phyloP scores from a whole-genome alignment of 2,329 filamentous ascomycete species.

The Pleoardoris graminearum region DNA sequence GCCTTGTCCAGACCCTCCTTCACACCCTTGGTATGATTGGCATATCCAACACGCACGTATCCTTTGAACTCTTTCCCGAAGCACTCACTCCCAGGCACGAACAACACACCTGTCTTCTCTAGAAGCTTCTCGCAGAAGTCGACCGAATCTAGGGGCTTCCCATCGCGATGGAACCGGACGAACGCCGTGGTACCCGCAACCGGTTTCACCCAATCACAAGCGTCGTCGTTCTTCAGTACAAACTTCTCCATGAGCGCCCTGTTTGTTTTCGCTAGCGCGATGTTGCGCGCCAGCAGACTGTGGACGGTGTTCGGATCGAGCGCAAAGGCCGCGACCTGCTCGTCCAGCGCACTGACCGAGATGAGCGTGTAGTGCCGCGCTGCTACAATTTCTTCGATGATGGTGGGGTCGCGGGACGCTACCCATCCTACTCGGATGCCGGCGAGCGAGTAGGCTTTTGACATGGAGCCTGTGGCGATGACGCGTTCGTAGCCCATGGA shows the following conservation, averaged over 20 bases:
- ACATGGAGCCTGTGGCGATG: slow-evolving; percentile 78
- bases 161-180: slow-evolving; percentile 66
- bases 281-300: slow-evolving; percentile 64
- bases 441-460: slow-evolving; percentile 81
- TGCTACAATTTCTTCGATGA: slow-evolving; percentile 66
- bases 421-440: slow-evolving; percentile 85
- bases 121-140: slow-evolving; percentile 71
- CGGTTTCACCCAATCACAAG: slow-evolving; percentile 73
- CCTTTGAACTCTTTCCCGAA: slow-evolving; percentile 75
- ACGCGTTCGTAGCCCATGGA: slow-evolving; percentile 72
- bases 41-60: slow-evolving; percentile 78
- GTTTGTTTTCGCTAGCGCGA: slow-evolving; percentile 69
- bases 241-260: slow-evolving; percentile 68
- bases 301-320: slow-evolving; percentile 68
- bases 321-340: slow-evolving; percentile 75
- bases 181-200: slow-evolving; percentile 80
- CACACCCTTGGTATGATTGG: slow-evolving; percentile 70
- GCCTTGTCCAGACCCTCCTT: slow-evolving; percentile 64
- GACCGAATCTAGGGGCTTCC: slow-evolving; percentile 69
- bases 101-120: slow-evolving; percentile 70
- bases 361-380: slow-evolving; percentile 85
- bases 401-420: slow-evolving; percentile 63
- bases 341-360: slow-evolving; percentile 80
- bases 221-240: slow-evolving; percentile 64
- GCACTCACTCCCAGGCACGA: slow-evolving; percentile 72